Conservation (phyloP, 2,329 filamentous ascomycete genomes). For the Uncinocarpus reesii region DNA sequence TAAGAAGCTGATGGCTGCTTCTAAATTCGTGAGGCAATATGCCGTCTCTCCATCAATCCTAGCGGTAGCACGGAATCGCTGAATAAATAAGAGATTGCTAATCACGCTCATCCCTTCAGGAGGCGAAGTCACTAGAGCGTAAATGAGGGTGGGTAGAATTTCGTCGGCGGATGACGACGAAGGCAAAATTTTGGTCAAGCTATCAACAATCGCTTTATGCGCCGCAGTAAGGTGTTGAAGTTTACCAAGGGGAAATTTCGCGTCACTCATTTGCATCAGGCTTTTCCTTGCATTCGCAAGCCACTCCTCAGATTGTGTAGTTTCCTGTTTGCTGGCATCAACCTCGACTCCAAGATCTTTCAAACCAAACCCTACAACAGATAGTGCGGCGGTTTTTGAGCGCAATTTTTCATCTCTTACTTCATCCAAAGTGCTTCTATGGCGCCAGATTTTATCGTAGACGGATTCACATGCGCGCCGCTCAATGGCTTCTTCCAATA, state of each 20-base stretch:
- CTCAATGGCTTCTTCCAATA: constrained; percentile 86
- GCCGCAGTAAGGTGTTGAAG: constrained; percentile 76
- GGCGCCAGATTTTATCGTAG: constrained; percentile 81
- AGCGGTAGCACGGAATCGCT: constrained; percentile 72
- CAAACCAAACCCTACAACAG: constrained; percentile 82
- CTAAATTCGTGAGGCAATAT: constrained; percentile 91
- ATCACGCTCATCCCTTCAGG: constrained; percentile 79
- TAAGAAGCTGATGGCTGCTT: constrained; percentile 87
- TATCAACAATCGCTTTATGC: constrained; percentile 91
- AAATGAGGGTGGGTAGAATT: constrained; percentile 93
- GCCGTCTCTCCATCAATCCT: constrained; percentile 90
- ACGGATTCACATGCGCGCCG: constrained; percentile 72
- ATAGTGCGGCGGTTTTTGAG: constrained; percentile 82
- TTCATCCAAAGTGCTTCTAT: constrained; percentile 84
- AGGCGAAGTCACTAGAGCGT: constrained; percentile 81
- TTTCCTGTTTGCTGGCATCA: constrained; percentile 49
- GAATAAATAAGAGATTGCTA: constrained; percentile 91
- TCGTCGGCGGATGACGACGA: constrained; percentile 87
- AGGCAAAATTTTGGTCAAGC: constrained; percentile 54
- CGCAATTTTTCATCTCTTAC: constrained; percentile 88
- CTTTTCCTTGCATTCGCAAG: constrained; percentile 61
- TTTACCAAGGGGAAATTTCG: constrained; percentile 82
- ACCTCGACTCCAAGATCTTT: constrained; percentile 73
- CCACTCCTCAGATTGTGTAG: constrained; percentile 60
- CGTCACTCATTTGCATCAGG: constrained; percentile 71